Evolutionary conservation across 2,329 filamentous ascomycete species (phyloP), one percentile per base, ranked within the genome.

Genomic region (Diaporthe caulivora): DNA sequence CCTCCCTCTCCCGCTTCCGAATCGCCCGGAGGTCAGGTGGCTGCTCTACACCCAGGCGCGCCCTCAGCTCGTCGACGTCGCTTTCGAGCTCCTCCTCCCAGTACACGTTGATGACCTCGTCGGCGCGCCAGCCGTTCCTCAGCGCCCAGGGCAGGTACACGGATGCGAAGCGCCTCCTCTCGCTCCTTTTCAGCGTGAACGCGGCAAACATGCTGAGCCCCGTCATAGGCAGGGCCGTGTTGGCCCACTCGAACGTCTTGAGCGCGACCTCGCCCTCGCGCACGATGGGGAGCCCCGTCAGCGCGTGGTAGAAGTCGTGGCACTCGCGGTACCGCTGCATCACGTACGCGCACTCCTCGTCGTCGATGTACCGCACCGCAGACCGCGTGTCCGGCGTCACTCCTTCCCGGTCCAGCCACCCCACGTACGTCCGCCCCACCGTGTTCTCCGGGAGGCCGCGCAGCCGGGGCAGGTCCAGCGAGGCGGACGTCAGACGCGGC

Each of bases 281-380:
- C 76, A 98, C 93, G 54, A 97, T 91, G 0, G 97, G 97, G 62
- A 99, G 84, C 0, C 96, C 96, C 0, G 95, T 98, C 69, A 99
- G 87, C 0, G 97, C 96, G 83, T 99, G 97, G 85, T 97, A 98
- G 84, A 99, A 98, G 82, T 99, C 97, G 83, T 99, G 97, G 77
- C 94, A 97, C 84, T 99, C 97, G 75, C 97, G 92, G 83, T 99
- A 99, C 70, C 97, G 91, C 86, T 98, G 97, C 94, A 99, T 97
- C 24, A 98, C 97, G 85, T 98, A 99, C 47, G 97, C 97, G 82
- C 95, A 97, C 84, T 99, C 97, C 78, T 93, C 92, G 80, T 98
- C 92, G 82, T 98, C 95, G 75, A 99, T 95, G 85, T 97, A 98
- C 69, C 94, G 91, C 53, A 99, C 97, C 2, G 83, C 82, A 53